Percentiles rank a stretch among this genome's conserved stretches.
Conservation (phyloP, 148 eudicot genomes). For the Arbutus unedo region DNA sequence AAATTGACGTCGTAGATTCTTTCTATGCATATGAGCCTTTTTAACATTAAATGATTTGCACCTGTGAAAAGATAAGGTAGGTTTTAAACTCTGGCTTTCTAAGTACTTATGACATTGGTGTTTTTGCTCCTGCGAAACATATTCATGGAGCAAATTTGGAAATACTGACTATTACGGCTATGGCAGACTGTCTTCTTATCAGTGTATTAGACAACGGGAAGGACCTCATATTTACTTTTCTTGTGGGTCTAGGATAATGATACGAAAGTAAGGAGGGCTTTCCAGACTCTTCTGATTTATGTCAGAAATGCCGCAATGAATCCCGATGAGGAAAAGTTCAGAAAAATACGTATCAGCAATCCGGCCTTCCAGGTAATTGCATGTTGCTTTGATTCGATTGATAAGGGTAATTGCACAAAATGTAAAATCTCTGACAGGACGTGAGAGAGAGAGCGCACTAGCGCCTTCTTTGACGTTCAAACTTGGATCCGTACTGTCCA, state of each 20-base stretch:
- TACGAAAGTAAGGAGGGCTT: constrained; percentile 53
- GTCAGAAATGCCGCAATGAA: constrained; percentile 50
- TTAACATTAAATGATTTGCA: neutral
- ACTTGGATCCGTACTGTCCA: neutral
- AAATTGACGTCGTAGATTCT: neutral
- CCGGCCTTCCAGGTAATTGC: constrained; percentile 68
- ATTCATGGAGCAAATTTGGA: neutral
- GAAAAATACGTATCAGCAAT: constrained; percentile 64
- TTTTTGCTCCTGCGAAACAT: constrained; percentile 9
- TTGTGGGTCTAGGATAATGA: constrained; percentile 43
- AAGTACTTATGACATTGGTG: neutral
- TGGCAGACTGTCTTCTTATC: neutral
- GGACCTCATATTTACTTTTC: constrained; percentile 2
- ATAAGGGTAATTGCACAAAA: neutral
- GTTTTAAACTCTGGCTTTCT: neutral
- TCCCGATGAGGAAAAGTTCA: constrained; percentile 67
- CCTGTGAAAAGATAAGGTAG: neutral
- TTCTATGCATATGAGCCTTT: neutral
- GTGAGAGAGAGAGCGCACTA: neutral
- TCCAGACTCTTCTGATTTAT: constrained; percentile 66
- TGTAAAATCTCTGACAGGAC: neutral
- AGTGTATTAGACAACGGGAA: neutral
- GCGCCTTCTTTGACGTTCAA: neutral
- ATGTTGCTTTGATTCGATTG: constrained; percentile 6
- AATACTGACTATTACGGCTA: neutral